Evolutionary conservation across 2,329 filamentous ascomycete species (phyloP).

Genomic region (Colletotrichum graminicola): DNA sequence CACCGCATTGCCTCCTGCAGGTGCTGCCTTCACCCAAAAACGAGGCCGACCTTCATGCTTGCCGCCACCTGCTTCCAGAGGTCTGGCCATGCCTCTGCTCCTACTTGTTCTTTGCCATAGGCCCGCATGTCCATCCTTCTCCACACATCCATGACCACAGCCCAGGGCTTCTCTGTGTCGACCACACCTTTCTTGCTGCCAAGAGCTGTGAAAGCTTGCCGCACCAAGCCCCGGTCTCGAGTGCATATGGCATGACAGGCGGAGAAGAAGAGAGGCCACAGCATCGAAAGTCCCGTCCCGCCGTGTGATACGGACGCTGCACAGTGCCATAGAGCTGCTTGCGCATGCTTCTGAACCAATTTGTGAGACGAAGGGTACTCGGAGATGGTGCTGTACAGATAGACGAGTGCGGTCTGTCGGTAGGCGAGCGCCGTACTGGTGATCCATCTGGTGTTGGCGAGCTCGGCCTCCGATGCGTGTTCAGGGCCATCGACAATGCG

Average conservation of each 20-base stretch:
- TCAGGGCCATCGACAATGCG: constrained; percentile 41
- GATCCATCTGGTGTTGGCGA: constrained; percentile 37
- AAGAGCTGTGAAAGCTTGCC: constrained; percentile 41
- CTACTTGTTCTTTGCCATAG: constrained; percentile 30
- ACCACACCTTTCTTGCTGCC: constrained; percentile 34
- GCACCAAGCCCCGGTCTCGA: constrained; percentile 40
- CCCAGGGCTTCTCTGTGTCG: constrained; percentile 41
- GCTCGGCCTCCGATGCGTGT: constrained; percentile 34
- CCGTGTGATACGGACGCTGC: constrained; percentile 38
- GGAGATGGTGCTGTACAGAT: constrained; percentile 35
- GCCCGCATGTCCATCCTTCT: constrained; percentile 40
- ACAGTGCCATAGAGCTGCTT: constrained; percentile 42
- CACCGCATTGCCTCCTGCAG: background rate
- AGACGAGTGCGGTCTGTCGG: constrained; percentile 38
- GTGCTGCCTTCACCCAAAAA: constrained; percentile 33
- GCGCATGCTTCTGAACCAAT: constrained; percentile 38
- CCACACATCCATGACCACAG: constrained; percentile 40
- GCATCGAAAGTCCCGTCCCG: constrained; percentile 34
- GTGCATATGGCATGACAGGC: constrained; percentile 41
- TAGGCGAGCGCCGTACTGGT: constrained; percentile 41
- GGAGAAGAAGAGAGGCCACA: constrained; percentile 41
- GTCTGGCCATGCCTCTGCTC: constrained; percentile 32
- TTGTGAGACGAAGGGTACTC: constrained; percentile 37
- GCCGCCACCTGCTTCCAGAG: constrained; percentile 39
- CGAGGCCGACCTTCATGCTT: constrained; percentile 39